Conservation (phyloP, 805 yeast genomes). For the Zygosaccharomyces bailii region DNA sequence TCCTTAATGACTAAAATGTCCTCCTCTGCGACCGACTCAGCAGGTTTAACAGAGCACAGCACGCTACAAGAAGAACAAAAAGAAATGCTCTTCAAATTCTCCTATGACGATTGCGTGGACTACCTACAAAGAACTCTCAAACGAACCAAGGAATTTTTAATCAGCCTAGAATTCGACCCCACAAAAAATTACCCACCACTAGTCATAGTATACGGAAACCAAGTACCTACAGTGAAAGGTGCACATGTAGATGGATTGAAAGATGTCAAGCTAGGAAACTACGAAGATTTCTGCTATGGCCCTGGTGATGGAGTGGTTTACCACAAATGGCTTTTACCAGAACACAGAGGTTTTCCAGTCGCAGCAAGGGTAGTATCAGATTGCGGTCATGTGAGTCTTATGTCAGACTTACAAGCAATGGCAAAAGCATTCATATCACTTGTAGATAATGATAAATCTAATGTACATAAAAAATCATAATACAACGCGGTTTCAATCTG, state of each 20-base stretch:
- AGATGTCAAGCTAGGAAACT: constrained; percentile 67
- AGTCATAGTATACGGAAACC: constrained; percentile 75
- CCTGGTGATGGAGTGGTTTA: constrained; percentile 94
- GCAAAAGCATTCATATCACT: constrained; percentile 69
- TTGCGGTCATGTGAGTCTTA: constrained; percentile 74
- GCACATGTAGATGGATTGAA: constrained; percentile 59
- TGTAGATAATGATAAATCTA: constrained; percentile 50
- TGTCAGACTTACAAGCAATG: constrained; percentile 70
- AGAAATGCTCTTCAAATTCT: constrained; percentile 24
- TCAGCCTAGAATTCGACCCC: constrained; percentile 53
- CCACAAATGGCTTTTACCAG: constrained; percentile 79
- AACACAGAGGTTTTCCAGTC: constrained; percentile 64
- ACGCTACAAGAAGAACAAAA: constrained; percentile 7
- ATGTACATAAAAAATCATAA: too few species aligned
- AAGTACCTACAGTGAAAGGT: constrained; percentile 82
- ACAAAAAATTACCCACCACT: constrained; percentile 71
- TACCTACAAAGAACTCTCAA: constrained; percentile 62
- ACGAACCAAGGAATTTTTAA: constrained; percentile 54
- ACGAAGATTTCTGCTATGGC: constrained; percentile 74
- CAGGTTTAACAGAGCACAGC: constrained; percentile 12
- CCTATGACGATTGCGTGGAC: constrained; percentile 53
- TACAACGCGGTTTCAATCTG: too few species aligned
- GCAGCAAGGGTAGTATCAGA: constrained; percentile 62
- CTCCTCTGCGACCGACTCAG: constrained; percentile 8
- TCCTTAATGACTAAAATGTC: constrained; percentile 11